Evolutionary conservation across 192 early-diverging fungal genomes (phyloP).

Genomic region (Linnemannia hyalina): DNA sequence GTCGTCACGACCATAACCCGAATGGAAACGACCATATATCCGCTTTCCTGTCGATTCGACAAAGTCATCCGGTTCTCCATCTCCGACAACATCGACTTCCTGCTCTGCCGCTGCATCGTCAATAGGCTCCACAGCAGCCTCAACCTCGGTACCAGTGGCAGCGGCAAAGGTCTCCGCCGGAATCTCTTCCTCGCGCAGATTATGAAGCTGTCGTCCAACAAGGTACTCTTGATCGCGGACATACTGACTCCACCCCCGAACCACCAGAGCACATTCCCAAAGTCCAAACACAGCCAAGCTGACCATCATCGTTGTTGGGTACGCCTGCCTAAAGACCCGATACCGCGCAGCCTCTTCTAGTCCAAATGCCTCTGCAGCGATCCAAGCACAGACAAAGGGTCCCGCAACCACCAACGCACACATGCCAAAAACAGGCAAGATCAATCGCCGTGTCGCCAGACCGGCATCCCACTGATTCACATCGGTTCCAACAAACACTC

Average conservation of each 20-base stretch:
- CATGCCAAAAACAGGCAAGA: constrained; percentile 17
- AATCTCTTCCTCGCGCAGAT: constrained; percentile 20
- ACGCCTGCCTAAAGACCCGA: constrained; percentile 16
- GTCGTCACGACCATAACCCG: not conserved
- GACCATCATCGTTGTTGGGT: constrained; percentile 9
- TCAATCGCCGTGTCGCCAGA: constrained; percentile 24
- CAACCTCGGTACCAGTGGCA: not conserved
- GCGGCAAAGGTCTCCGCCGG: not conserved
- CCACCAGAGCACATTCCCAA: constrained; percentile 11
- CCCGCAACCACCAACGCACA: constrained; percentile 7
- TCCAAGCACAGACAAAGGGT: constrained; percentile 18
- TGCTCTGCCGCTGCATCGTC: not conserved
- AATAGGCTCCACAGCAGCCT: not conserved
- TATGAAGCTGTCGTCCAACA: constrained; percentile 47
- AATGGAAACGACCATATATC: not conserved
- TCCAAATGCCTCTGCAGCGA: not conserved
- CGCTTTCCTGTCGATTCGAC: not conserved
- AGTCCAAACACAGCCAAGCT: constrained; percentile 21
- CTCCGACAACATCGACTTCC: not conserved
- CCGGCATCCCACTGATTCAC: constrained; percentile 26
- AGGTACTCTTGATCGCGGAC: constrained; percentile 53
- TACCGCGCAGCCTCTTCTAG: not conserved
- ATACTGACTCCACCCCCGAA: constrained; percentile 44
- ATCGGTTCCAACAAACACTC: constrained; percentile 29
- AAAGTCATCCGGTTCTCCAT: not conserved